Evolutionary conservation across 495 filamentous ascomycete species (phyloP).

Genomic region (Antarctomyces pellizariae): DNA sequence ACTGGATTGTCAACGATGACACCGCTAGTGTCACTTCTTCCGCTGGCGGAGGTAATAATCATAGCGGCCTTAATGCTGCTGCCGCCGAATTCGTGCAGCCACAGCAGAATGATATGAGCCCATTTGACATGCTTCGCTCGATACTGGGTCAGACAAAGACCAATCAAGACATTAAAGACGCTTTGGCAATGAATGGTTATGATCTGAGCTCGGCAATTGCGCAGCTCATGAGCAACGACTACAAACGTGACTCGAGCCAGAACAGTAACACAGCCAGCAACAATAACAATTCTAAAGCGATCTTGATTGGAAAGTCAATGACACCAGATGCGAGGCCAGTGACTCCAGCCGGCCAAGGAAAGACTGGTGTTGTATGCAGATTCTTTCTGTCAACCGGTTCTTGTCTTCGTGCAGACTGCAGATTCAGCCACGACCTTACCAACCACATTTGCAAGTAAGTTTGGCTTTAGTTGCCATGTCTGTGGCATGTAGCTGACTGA

Average conservation of each 20-base stretch:
- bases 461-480: slow-evolving; percentile 2
- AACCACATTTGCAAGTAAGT: slow-evolving; percentile 96
- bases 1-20: slow-evolving; percentile 91
- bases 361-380: slow-evolving; percentile 77
- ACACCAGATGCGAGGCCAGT: slow-evolving; percentile 39
- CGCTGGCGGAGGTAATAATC: slow-evolving; percentile 31
- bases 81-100: slow-evolving; percentile 60
- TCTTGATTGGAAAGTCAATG: slow-evolving; percentile 84
- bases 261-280: slow-evolving; percentile 23
- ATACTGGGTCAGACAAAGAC: slow-evolving; percentile 73
- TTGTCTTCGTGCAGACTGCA: slow-evolving; percentile 84
- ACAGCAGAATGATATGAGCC: slow-evolving; percentile 74
- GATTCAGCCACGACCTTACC: slow-evolving; percentile 89
- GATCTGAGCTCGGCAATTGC: slow-evolving; percentile 80
- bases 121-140: slow-evolving; percentile 91
- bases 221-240: slow-evolving; percentile 47
- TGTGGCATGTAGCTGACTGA: slow-evolving; percentile 11
- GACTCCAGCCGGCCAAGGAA: slow-evolving; percentile 46
- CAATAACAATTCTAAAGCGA: slow-evolving; percentile 19
- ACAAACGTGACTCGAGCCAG: too few species aligned
- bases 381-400: slow-evolving; percentile 84
- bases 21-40: slow-evolving; percentile 54
- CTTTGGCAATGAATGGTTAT: slow-evolving; percentile 73
- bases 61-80: slow-evolving; percentile 43
- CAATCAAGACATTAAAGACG: slow-evolving; percentile 82